Evolutionary conservation across 1,284 basidiomycete genomes (phyloP).

Genomic region (Bondarzewia mesenterica): DNA sequence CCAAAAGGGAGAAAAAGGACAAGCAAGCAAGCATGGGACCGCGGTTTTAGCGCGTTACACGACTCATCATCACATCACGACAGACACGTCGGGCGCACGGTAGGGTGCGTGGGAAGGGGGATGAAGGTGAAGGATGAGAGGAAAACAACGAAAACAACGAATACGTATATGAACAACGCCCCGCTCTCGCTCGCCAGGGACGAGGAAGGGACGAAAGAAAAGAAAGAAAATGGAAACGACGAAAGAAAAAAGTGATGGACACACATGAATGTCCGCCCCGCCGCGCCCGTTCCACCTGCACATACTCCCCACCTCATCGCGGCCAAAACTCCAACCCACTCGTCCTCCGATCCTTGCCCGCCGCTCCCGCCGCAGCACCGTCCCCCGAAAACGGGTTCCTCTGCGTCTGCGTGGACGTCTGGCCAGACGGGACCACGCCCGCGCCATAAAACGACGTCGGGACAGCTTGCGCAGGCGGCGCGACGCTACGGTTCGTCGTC

Average conservation of each 20-base stretch:
- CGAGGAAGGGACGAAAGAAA: neutral
- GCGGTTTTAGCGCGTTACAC: no score
- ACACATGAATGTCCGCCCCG: neutral
- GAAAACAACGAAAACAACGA: no score
- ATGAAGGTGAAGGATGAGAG: no score
- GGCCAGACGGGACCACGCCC: conserved; percentile 38
- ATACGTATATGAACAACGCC: no score
- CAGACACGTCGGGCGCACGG: no score
- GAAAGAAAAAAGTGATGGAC: neutral
- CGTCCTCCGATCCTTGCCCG: conserved; percentile 53
- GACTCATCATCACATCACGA: no score
- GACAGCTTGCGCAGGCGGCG: conserved; percentile 40
- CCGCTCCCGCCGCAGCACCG: neutral
- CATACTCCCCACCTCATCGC: conserved; percentile 35
- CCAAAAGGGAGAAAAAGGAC: no score
- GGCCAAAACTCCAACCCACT: conserved; percentile 73
- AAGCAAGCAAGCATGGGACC: no score
- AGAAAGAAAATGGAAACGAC: neutral
- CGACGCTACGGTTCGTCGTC: conserved; percentile 27
- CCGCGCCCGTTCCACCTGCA: neutral
- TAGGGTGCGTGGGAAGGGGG: no score
- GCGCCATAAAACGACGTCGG: conserved; percentile 62
- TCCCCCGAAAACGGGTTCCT: conserved; percentile 46
- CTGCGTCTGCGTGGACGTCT: conserved; percentile 27
- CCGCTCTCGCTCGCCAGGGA: no score